Evolutionary conservation across 495 filamentous ascomycete genomes (phyloP).

Genomic region (Neurospora discreta): DNA sequence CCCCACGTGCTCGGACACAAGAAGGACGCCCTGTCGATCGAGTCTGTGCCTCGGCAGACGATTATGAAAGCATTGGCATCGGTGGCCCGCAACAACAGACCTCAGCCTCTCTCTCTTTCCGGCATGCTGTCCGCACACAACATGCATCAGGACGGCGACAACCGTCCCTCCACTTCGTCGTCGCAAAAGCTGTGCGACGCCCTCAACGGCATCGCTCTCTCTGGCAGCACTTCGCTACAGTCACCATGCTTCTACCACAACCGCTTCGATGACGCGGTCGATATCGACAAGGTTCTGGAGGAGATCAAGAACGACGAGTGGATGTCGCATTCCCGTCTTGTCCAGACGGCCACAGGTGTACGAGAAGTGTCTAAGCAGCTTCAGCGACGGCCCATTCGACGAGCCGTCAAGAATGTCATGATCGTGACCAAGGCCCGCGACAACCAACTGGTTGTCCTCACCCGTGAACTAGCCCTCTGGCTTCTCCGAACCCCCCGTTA

Average conservation of each 20-base stretch:
- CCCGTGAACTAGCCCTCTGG: conserved; percentile 77
- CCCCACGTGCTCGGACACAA: conserved; percentile 29
- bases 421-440: conserved; percentile 94
- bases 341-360: conserved; percentile 90
- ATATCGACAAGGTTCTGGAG: conserved; percentile 88
- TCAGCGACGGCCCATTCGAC: conserved; percentile 75
- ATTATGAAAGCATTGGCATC: conserved; percentile 83
- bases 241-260: conserved; percentile 97
- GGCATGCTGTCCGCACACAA: conserved; percentile 37
- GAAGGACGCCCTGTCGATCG: conserved; percentile 54
- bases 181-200: conserved; percentile 56
- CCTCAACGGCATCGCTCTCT: conserved; percentile 48
- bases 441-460: conserved; percentile 75
- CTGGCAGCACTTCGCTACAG: conserved; percentile 44
- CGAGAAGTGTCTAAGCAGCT: conserved; percentile 91
- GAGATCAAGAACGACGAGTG: conserved; percentile 86
- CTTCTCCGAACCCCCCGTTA: conserved; percentile 75
- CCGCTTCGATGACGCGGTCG: conserved; percentile 89
- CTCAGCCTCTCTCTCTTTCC: conserved; percentile 43
- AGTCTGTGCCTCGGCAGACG: conserved; percentile 70
- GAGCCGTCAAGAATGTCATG: conserved; percentile 84
- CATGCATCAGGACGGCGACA: conserved; percentile 27
- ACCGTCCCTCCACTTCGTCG: conserved; percentile 35
- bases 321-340: conserved; percentile 80
- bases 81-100: conserved; percentile 49